These are phyloP conservation scores for Plectranthus barbatus DNA, from an alignment of 257 asterid genomes.

Conservation along the genomic window DNA sequence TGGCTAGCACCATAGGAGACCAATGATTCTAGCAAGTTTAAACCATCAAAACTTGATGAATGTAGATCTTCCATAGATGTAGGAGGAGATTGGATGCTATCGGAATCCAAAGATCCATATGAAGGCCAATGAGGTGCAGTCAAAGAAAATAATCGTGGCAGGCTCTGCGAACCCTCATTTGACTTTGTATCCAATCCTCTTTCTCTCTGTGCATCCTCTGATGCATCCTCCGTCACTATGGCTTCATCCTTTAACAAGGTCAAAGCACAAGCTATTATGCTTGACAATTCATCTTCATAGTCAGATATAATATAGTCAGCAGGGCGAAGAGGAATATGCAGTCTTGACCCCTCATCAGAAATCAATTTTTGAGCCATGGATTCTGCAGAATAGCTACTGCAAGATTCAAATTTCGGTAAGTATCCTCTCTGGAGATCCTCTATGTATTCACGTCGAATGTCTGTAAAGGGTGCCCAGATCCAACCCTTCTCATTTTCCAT, in stretches of 20 bases:
- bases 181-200: constrained; percentile 27
- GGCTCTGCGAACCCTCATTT: constrained; percentile 36
- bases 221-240: constrained; percentile 20
- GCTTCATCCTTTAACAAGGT: constrained; percentile 50
- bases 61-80: constrained; percentile 39
- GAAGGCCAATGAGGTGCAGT: constrained; percentile 58
- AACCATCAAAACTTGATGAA: constrained; percentile 60
- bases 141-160: constrained; percentile 44
- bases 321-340: constrained; percentile 72
- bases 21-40: constrained; percentile 55
- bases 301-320: constrained; percentile 62
- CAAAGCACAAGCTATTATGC: constrained; percentile 91
- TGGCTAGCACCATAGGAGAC: constrained; percentile 59
- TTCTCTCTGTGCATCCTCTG: constrained; percentile 34
- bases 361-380: constrained; percentile 43
- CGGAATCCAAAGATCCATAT: constrained; percentile 50
- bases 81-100: constrained; percentile 37
- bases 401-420: constrained; percentile 52
- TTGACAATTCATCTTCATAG: constrained; percentile 85
- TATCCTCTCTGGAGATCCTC: constrained; percentile 51
- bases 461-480: constrained; percentile 72
- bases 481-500: constrained; percentile 39
- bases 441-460: constrained; percentile 53
- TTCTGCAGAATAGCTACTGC: constrained; percentile 38
- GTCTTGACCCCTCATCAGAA: constrained; percentile 55